These are phyloP conservation scores for Penicillium crystallinum DNA, from an alignment of 495 filamentous ascomycete genomes.

Conservation along the genomic window DNA sequence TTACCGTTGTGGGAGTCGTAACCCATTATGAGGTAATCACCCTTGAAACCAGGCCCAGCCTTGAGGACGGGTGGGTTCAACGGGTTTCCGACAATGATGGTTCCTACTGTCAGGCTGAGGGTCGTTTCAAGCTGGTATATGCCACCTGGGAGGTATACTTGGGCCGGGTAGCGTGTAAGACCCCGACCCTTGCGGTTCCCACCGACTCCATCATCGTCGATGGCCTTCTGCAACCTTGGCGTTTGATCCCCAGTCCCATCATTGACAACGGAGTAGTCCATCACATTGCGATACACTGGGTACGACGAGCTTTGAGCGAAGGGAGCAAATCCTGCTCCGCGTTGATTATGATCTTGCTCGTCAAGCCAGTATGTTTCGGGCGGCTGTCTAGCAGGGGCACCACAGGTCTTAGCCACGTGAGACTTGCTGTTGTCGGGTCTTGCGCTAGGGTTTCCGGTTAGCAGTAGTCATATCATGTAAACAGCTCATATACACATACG, in stretches of 20 bases:
- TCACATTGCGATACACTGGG: constrained; percentile 53
- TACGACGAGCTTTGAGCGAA: constrained; percentile 36
- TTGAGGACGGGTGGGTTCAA: constrained; percentile 33
- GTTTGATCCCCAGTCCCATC: constrained; percentile 47
- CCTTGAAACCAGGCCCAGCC: constrained; percentile 26
- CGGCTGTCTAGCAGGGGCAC: constrained; percentile 1
- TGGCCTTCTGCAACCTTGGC: constrained; percentile 31
- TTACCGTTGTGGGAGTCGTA: constrained; percentile 30
- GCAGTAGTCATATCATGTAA: background rate
- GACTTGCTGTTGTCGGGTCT: background rate
- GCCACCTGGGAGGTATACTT: constrained; percentile 47
- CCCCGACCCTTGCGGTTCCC: constrained; percentile 35
- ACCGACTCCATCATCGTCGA: constrained; percentile 31
- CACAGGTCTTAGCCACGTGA: constrained; percentile 18
- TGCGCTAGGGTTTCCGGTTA: background rate
- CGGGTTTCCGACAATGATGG: constrained; percentile 42
- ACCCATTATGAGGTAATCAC: constrained; percentile 28
- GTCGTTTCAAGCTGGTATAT: constrained; percentile 38
- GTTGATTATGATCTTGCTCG: constrained; percentile 27
- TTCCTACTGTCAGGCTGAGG: constrained; percentile 40
- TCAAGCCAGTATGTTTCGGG: constrained; percentile 31
- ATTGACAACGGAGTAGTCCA: constrained; percentile 46
- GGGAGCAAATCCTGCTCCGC: constrained; percentile 33
- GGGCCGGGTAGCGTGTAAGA: constrained; percentile 44
- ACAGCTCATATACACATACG: background rate